phyloP scores from a whole-genome alignment of 176 grass and related monocot species.

The Triticum dicoccoides region DNA sequence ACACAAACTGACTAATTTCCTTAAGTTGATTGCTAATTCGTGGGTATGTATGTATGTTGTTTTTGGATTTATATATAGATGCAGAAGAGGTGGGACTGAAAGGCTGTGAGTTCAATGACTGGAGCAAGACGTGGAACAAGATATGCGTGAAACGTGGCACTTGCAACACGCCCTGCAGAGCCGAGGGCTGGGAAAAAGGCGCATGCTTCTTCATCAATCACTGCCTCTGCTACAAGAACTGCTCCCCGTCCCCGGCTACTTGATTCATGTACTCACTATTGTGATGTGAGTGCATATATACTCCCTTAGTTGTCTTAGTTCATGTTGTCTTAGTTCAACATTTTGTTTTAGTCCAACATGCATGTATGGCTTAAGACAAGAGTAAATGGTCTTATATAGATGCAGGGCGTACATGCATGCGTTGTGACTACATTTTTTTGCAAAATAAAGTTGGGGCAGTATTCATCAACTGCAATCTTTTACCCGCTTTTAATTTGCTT shows the following conservation, averaged over 20 bases:
- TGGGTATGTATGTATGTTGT: background rate
- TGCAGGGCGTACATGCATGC: background rate
- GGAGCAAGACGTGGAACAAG: background rate
- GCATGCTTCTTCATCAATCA: background rate
- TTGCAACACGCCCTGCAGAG: background rate
- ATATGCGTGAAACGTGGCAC: background rate
- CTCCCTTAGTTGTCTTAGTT: no score
- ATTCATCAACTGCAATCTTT: background rate
- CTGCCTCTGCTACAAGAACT: background rate
- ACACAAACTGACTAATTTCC: background rate
- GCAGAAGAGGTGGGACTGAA: background rate
- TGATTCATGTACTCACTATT: no score
- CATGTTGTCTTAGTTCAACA: background rate
- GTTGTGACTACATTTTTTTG: background rate
- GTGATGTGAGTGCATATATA: no score
- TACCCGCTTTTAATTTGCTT: background rate
- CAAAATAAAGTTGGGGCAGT: background rate
- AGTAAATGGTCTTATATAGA: background rate
- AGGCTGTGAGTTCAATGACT: background rate
- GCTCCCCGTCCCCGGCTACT: background rate
- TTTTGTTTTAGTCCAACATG: background rate
- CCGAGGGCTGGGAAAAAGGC: background rate
- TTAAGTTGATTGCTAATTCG: background rate
- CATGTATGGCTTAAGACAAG: background rate
- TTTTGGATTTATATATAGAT: background rate